Evolutionary conservation across 495 filamentous ascomycete genomes (phyloP).

Genomic region (Aspergillus nanangensis): DNA sequence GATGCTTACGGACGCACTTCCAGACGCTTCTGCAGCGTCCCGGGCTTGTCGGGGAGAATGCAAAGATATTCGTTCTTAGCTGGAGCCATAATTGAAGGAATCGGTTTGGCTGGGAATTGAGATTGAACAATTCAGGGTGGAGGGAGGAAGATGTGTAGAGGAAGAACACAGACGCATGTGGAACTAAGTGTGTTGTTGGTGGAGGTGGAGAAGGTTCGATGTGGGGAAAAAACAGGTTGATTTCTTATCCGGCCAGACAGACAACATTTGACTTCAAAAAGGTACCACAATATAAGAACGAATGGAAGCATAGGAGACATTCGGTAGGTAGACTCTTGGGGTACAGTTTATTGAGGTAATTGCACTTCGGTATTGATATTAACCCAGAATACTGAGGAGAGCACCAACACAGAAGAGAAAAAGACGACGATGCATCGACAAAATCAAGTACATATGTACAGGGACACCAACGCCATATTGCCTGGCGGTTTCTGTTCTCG

Average conservation of each 20-base stretch:
- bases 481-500: not conserved
- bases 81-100: slow-evolving; percentile 19
- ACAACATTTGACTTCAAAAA: too few species aligned
- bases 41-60: slow-evolving; percentile 73
- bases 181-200: too few species aligned
- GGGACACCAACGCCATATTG: slow-evolving; percentile 13
- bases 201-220: too few species aligned
- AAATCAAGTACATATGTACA: slow-evolving; percentile 22
- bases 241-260: not conserved
- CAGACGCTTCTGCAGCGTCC: slow-evolving; percentile 61
- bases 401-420: too few species aligned
- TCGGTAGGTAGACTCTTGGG: too few species aligned
- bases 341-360: too few species aligned
- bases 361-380: too few species aligned
- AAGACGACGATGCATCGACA: slow-evolving; percentile 12
- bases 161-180: too few species aligned
- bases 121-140: not conserved
- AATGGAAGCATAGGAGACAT: too few species aligned
- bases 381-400: too few species aligned
- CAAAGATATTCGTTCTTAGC: slow-evolving; percentile 80
- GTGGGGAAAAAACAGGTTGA: not conserved
- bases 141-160: not conserved
- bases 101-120: too few species aligned
- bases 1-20: slow-evolving; percentile 64
- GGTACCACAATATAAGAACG: too few species aligned